A percentile compares a stretch with the other conserved stretches of the same genome.
Conservation (phyloP, 2,329 filamentous ascomycete species). For the Coccinonectria pachysandricola region DNA sequence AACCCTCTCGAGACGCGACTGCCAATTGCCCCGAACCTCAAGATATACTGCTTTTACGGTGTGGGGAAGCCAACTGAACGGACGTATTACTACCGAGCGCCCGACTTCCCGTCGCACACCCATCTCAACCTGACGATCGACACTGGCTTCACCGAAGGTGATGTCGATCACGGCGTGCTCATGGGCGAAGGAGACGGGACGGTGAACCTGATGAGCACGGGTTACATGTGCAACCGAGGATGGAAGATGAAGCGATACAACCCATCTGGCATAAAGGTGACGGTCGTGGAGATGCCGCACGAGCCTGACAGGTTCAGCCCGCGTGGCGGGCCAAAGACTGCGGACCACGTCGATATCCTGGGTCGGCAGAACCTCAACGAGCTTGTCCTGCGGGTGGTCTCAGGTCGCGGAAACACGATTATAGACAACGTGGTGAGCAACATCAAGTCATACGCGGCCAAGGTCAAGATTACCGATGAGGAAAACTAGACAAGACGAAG, state of each 20-base stretch:
- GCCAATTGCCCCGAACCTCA: slow-evolving; percentile 77
- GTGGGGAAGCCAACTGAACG: slow-evolving; percentile 90
- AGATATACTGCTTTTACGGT: slow-evolving; percentile 96
- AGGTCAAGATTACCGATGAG: slow-evolving; percentile 75
- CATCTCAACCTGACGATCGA: slow-evolving; percentile 68
- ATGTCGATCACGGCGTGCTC: slow-evolving; percentile 78
- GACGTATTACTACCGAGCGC: slow-evolving; percentile 74
- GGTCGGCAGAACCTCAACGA: slow-evolving; percentile 85
- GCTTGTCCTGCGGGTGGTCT: slow-evolving; percentile 74
- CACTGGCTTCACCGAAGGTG: slow-evolving; percentile 47
- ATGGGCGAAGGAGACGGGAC: slow-evolving; percentile 96
- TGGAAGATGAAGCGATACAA: slow-evolving; percentile 95
- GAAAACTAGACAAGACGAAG: slow-evolving; percentile 6
- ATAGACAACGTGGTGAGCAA: slow-evolving; percentile 68
- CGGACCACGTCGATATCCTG: slow-evolving; percentile 94
- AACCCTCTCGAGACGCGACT: slow-evolving; percentile 87
- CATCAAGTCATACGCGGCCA: slow-evolving; percentile 72
- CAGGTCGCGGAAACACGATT: slow-evolving; percentile 73
- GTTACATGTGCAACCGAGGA: slow-evolving; percentile 94
- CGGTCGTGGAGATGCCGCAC: slow-evolving; percentile 90
- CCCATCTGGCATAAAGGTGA: slow-evolving; percentile 70
- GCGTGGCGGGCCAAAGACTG: slow-evolving; percentile 57
- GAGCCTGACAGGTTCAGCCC: slow-evolving; percentile 90
- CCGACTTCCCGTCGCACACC: slow-evolving; percentile 54
- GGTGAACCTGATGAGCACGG: slow-evolving; percentile 80